Percentiles rank a stretch among this genome's conserved stretches.
Evolutionary conservation across 2,329 filamentous ascomycete genomes (phyloP).

Genomic region (Talaromyces sp.): DNA sequence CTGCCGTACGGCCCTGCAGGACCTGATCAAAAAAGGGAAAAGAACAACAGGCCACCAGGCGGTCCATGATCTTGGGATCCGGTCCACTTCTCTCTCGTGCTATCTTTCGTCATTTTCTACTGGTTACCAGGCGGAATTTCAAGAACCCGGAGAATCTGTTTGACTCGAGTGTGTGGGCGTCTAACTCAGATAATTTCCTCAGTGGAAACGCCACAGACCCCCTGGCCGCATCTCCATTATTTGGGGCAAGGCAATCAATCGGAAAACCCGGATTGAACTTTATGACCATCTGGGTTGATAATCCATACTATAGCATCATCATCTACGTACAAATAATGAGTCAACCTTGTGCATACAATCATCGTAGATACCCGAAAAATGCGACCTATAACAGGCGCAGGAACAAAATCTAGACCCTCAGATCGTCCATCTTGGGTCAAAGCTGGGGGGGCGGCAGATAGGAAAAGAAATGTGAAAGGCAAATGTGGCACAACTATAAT

Average conservation of each 20-base stretch:
- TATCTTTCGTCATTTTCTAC: background rate
- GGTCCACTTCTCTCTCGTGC: background rate
- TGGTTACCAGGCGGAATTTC: conserved; percentile 9
- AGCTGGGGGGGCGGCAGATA: background rate
- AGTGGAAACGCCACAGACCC: background rate
- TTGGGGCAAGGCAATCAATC: background rate
- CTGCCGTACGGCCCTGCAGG: background rate
- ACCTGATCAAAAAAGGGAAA: background rate
- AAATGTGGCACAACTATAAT: background rate
- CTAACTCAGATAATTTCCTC: background rate
- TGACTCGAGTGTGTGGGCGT: background rate
- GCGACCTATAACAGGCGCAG: background rate
- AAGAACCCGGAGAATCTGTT: background rate
- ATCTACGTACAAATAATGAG: background rate
- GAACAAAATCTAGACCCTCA: background rate
- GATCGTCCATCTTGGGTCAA: background rate
- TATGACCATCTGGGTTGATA: background rate
- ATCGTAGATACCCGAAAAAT: background rate
- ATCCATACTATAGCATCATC: background rate
- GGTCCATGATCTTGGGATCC: conserved; percentile 1
- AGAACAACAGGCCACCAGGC: background rate
- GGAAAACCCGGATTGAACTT: background rate
- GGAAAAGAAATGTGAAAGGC: background rate
- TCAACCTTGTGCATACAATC: background rate
- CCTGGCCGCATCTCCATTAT: background rate